Evolutionary conservation across 129 eudicot genomes (phyloP), one percentile per base, ranked within the genome.

Genomic region (Silybum marianum): DNA sequence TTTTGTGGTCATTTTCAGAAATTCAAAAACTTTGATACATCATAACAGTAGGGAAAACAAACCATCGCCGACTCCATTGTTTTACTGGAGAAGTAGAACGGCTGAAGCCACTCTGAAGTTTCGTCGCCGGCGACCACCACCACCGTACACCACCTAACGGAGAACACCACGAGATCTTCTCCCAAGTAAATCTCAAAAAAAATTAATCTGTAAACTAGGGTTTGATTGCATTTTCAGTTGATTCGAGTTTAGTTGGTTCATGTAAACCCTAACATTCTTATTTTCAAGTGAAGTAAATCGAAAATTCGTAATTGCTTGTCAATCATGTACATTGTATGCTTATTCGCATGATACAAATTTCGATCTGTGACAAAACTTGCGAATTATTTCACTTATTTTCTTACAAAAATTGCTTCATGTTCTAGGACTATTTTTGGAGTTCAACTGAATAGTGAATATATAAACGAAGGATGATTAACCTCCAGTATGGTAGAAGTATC

Each of bases 381-480:
- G n/a, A 70, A 32, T 32, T 13, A 7, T 70, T 70, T 40, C 54
- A 36, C 16, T 5, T 54, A 2, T 71, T 38, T 38, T 38, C 13
- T 71, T 38, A 16, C n/a, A 10, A 30, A 65, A 42, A 32, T 26
- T 51, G 32, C 9, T 81, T 74, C 28, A 67, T 51, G 2, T 82
- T 75, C 19, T 30, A 84, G 87, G 87, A 30, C 0, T 28, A 73
- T 21, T 24, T 28, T 70, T 16, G 16, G 32, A 38, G 42, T 46
- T 40, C 6, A 70, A 78, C 4, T 26, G 74, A 58, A 26, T 26
- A 26, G 58, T 76, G 72, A 76, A 44, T 19, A 76, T 11, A 13
- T 38, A 79, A 13, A 65, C 69, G 19, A 54, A 42, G 16, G 40
- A 93, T 94, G 98, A 90, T 94, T 23, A 86, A 72, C 80, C 82